Base-by-base conservation (phyloP, 2,329 filamentous ascomycete genomes). In the Pyrenochaeta sp. region DNA sequence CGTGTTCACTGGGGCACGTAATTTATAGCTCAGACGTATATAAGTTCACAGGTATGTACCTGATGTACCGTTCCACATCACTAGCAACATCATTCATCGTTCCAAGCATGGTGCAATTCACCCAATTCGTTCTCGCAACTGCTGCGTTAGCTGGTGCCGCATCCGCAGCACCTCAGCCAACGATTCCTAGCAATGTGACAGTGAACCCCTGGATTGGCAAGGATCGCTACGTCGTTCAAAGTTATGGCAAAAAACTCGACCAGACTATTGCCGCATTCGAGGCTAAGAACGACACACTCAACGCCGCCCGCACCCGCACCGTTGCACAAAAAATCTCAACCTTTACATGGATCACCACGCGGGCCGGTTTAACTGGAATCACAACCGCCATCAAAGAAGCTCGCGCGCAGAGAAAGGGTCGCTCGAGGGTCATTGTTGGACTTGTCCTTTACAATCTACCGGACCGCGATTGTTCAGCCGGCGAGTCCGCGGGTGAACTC, bases 391-490 rank as follows among this genome's bases (percentile, higher is more conserved):
- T 69, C 37, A 49, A 60, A 14, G 59, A 67, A 42, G 66, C 66
- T 14, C 66, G 66, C 31, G 21, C 46, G 14, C 66, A 69, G 23
- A 56, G 47, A 32, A 64, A 61, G 33, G 47, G 56, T 1, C 39
- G 49, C 32, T 63, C 57, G 49, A 61, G 51, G 17, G 62, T 67
- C 48, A 64, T 68, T 17, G 64, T 68, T 2, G 67, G 67, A 7
- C 65, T 71, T 46, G 92, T 94, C 54, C 97, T 98, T 83, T 98
- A 97, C 81, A 83, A 85, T 31, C 86, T 98, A 3, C 94, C 98
- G 83, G 94, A 98, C 78, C 97, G 90, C 81, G 90, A 98, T 77
- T 83, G 81, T 74, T 90, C 90, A 69, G 91, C 90, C 47, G 79
- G 80, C 64, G 96, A 92, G 91, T 90, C 92, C 49, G 77, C 82